phyloP scores from a whole-genome alignment of 1,139 yeast species.

The Suhomyces yuchorum region DNA sequence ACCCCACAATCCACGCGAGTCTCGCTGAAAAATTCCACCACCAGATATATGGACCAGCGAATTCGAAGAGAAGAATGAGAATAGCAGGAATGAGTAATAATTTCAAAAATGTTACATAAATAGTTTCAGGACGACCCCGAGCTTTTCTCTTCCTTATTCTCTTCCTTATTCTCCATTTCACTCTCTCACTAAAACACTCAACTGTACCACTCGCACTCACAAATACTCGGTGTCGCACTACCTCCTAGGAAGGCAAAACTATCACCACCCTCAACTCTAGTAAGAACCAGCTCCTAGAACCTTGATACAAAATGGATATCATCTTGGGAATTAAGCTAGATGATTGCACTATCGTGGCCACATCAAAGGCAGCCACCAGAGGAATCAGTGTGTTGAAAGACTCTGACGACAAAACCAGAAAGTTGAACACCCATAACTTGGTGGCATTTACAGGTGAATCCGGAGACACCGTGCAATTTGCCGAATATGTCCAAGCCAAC shows the following conservation, averaged over 20 bases:
- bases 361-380: slow-evolving; percentile 91
- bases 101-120: too few relatives aligned
- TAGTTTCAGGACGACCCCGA: too few relatives aligned
- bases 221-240: slow-evolving; percentile 4
- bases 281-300: not conserved
- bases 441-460: slow-evolving; percentile 95
- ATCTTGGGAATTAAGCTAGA: slow-evolving; percentile 81
- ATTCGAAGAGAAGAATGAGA: too few relatives aligned
- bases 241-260: slow-evolving; percentile 11
- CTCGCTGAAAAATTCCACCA: too few relatives aligned
- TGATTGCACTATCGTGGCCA: slow-evolving; percentile 82
- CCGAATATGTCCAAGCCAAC: slow-evolving; percentile 92
- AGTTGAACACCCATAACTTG: slow-evolving; percentile 72
- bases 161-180: not conserved
- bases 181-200: not conserved
- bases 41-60: too few relatives aligned
- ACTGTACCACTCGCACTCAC: not conserved
- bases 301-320: slow-evolving; percentile 66
- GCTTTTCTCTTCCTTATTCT: too few relatives aligned
- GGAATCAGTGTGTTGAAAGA: slow-evolving; percentile 89
- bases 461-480: slow-evolving; percentile 97
- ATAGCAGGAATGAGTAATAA: too few relatives aligned
- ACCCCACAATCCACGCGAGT: too few relatives aligned
- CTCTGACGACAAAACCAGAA: slow-evolving; percentile 85
- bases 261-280: not conserved